Percentiles rank a stretch among this genome's conserved stretches.
Conservation (phyloP, 768 basidiomycete species). For the Leucocoprinus leucothites region DNA sequence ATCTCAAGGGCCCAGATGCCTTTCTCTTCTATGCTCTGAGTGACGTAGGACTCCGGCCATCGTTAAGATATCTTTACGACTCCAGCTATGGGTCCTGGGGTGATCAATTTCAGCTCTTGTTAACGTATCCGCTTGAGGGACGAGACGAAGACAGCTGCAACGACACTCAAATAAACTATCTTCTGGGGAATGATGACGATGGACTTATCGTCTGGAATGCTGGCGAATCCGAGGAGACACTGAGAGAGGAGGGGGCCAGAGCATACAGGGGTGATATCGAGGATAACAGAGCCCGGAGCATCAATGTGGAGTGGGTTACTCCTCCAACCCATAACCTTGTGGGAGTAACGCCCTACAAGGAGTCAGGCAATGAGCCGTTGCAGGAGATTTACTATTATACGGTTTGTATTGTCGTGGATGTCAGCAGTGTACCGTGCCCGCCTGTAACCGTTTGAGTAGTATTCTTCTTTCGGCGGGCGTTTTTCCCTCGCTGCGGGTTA, state of each 20-base stretch:
- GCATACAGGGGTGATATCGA: background rate
- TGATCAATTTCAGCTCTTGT: background rate
- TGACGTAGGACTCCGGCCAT: background rate
- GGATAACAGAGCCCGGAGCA: background rate
- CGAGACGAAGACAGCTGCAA: background rate
- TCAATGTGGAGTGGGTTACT: background rate
- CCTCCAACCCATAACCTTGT: background rate
- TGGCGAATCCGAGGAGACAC: background rate
- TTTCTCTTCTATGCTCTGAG: background rate
- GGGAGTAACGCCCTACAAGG: background rate
- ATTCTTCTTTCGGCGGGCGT: no score
- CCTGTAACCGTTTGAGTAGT: no score
- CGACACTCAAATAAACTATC: background rate
- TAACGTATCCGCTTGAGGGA: background rate
- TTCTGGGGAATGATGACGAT: background rate
- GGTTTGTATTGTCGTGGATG: background rate
- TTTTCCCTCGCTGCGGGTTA: no score
- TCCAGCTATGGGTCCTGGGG: background rate
- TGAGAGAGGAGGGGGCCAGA: background rate
- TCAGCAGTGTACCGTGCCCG: background rate
- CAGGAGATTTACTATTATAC: background rate
- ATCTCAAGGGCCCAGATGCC: background rate
- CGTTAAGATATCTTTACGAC: background rate
- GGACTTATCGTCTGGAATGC: background rate
- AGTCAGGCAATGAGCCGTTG: background rate